Base-by-base conservation (phyloP, 176 grass and related monocot genomes). In the Rhipidocladum racemiflorum region DNA sequence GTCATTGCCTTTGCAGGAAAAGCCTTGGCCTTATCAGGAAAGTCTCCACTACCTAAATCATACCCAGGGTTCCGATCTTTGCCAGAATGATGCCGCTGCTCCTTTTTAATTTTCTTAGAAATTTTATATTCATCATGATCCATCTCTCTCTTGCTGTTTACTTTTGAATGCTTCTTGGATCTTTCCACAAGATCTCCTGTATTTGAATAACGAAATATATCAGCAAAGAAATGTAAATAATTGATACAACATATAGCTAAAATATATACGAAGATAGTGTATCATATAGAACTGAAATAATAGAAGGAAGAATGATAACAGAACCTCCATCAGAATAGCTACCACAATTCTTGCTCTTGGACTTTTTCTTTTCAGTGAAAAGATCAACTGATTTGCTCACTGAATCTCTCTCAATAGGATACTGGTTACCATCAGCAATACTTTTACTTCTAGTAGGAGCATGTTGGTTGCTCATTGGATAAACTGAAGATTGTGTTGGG, bases 291-390 rank as follows among this genome's bases (percentile, higher is more conserved):
- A 74, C 44, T 48, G 25, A 64, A 81, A 67, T 21, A 66, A 44
- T 49, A 82, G 25, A 73, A 83, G 73, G 60, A 56, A 60, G 23
- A 68, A 79, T 28, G 4, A 60, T 67, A 61, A 65, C 21, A 82
- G 21, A 81, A 98, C 92, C 95, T 98, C 92, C 92, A 91, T 93
- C 91, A 54, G 88, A 95, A 80, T 77, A 90, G 77, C 62, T 87
- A 63, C 85, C 87, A 56, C 67, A 83, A 82, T 85, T 92, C 78
- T 90, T 92, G 76, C 86, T 83, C 84, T 91, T 91, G 81, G 77
- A 74, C 77, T 50, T 93, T 45, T 89, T 87, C 82, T 91, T 91
- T 72, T 91, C 95, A 81, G 16, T 63, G 34, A 27, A 86, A 64
- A 74, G 86, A 21, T 88, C 90, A 81, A 78, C 68, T 55, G 82